Percentiles rank a stretch among this genome's conserved stretches.
Conservation (phyloP, 164 flowering plant genomes). For the Vitis riparia region DNA sequence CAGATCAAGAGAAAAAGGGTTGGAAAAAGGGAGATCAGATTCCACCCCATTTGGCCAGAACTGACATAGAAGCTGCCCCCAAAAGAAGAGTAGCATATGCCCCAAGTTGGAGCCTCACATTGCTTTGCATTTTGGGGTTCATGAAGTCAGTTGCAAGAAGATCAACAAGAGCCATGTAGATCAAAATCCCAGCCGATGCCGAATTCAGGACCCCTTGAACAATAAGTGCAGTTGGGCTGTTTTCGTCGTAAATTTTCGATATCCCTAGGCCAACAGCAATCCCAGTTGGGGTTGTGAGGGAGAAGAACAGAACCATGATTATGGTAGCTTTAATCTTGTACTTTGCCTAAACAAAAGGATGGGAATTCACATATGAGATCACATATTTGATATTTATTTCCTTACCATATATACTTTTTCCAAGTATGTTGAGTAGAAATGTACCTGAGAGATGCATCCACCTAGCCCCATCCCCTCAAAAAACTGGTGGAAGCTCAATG, state of each 20-base stretch:
- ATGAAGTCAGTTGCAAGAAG: slow-evolving; percentile 38
- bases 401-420: no score
- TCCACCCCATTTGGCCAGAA: slow-evolving; percentile 31
- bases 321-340: slow-evolving; percentile 16
- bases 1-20: no score
- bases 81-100: slow-evolving; percentile 25
- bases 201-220: slow-evolving; percentile 34
- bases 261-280: slow-evolving; percentile 35
- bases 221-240: slow-evolving; percentile 16
- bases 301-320: slow-evolving; percentile 32
- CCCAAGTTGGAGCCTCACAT: slow-evolving; percentile 24
- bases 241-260: slow-evolving; percentile 16
- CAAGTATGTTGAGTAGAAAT: background rate
- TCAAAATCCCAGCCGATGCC: slow-evolving; percentile 38
- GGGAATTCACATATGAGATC: no score
- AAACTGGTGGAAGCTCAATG: slow-evolving; percentile 29
- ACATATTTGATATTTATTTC: no score
- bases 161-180: slow-evolving; percentile 45
- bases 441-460: slow-evolving; percentile 33
- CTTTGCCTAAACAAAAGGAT: slow-evolving; percentile 23
- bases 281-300: slow-evolving; percentile 39
- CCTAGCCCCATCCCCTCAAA: slow-evolving; percentile 41
- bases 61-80: slow-evolving; percentile 32
- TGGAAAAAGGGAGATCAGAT: no score
- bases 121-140: slow-evolving; percentile 26